phyloP scores from a whole-genome alignment of 1,284 basidiomycete genomes.

The Ustilago trichophora region DNA sequence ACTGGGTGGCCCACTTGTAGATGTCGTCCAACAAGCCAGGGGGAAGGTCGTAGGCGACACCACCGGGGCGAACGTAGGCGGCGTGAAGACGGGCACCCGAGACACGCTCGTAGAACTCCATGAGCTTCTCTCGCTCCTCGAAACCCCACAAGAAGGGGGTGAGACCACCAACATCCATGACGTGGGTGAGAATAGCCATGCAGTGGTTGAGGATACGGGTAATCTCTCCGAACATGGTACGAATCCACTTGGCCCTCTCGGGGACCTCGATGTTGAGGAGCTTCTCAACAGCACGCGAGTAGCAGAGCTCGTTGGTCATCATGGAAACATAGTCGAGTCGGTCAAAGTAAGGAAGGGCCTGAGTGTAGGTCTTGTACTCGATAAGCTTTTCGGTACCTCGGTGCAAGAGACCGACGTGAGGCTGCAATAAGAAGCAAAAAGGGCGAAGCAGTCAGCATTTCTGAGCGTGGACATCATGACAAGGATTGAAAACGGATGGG shows the following conservation, averaged over 20 bases:
- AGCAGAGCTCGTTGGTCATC: constrained; percentile 77
- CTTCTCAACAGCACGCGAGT: constrained; percentile 96
- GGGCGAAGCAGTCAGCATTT: constrained; percentile 59
- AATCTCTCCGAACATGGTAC: constrained; percentile 95
- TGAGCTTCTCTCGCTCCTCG: constrained; percentile 99
- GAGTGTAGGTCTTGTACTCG: constrained; percentile 98
- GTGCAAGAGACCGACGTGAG: constrained; percentile 94
- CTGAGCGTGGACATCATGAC: too few relatives aligned
- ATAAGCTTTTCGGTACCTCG: constrained; percentile 98
- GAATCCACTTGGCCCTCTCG: constrained; percentile 98
- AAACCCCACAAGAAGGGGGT: constrained; percentile 99
- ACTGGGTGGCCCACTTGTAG: constrained; percentile 97
- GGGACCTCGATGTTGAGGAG: constrained; percentile 97
- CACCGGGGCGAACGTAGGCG: constrained; percentile 97
- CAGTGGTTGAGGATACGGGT: constrained; percentile 96
- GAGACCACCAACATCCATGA: constrained; percentile 81
- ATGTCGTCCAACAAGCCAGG: constrained; percentile 97
- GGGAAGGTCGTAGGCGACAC: constrained; percentile 96
- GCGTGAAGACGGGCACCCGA: constrained; percentile 96
- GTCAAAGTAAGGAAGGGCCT: constrained; percentile 99
- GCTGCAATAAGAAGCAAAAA: constrained; percentile 65
- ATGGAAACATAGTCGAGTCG: constrained; percentile 98
- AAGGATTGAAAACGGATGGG: too few relatives aligned
- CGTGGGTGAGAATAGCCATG: constrained; percentile 94
- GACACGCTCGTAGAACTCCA: constrained; percentile 99